Evolutionary conservation across 2,329 filamentous ascomycete genomes (phyloP).

Genomic region (Pseudocercospora macadamiae): DNA sequence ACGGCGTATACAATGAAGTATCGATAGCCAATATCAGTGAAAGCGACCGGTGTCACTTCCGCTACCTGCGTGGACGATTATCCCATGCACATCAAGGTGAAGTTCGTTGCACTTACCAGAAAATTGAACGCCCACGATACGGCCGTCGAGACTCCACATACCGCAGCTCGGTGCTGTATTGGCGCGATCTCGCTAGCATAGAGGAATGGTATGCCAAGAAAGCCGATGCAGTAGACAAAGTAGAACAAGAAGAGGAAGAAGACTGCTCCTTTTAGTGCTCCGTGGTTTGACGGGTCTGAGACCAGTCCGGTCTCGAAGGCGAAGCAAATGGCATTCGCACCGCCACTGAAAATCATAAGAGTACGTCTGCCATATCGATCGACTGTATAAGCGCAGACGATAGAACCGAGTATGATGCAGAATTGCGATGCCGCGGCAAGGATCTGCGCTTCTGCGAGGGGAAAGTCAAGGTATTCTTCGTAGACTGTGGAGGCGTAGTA

Average conservation of each 20-base stretch:
- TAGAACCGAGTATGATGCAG: conserved; percentile 26
- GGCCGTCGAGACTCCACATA: conserved; percentile 41
- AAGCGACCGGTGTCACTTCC: conserved; percentile 42
- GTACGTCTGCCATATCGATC: conserved; percentile 27
- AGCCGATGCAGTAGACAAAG: conserved; percentile 30
- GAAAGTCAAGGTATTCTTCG: conserved; percentile 22
- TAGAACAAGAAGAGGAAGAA: conserved; percentile 30
- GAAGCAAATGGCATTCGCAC: conserved; percentile 30
- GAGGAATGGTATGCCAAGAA: conserved; percentile 28
- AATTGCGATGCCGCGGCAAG: conserved; percentile 13
- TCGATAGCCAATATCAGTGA: conserved; percentile 33
- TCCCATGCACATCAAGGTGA: neutral
- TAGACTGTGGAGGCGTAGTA: conserved; percentile 26
- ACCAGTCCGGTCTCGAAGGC: conserved; percentile 12
- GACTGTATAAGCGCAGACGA: conserved; percentile 25
- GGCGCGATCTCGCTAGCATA: conserved; percentile 31
- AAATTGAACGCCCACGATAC: conserved; percentile 53
- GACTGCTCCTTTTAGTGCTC: conserved; percentile 14
- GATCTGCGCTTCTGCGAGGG: conserved; percentile 16
- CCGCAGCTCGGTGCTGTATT: conserved; percentile 27
- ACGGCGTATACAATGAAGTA: conserved; percentile 37
- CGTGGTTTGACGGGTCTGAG: conserved; percentile 10
- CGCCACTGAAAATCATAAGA: conserved; percentile 28
- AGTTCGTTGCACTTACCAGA: neutral
- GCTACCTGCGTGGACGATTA: neutral